These are phyloP conservation scores for Pythium biforme DNA, from an alignment of 352 stramenopile genomes.

Conservation along the genomic window DNA sequence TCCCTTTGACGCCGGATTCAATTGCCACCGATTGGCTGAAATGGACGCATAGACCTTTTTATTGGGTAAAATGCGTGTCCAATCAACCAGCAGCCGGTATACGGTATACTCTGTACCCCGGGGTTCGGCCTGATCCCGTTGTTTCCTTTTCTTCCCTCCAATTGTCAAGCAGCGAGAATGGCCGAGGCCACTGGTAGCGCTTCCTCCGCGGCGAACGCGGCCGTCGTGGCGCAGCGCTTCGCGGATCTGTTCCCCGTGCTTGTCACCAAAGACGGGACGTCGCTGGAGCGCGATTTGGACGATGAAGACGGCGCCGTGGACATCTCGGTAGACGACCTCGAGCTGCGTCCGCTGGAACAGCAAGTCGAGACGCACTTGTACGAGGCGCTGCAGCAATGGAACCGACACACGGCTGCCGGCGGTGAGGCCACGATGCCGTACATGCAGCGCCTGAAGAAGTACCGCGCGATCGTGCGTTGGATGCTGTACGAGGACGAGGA, in stretches of 20 bases:
- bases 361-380: conserved; percentile 58
- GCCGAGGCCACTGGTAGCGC: background rate
- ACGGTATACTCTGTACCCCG: too few relatives aligned
- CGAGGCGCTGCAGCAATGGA: conserved; percentile 59
- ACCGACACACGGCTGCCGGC: conserved; percentile 44
- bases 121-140: too few relatives aligned
- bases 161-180: background rate
- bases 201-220: background rate
- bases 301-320: conserved; percentile 29
- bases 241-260: conserved; percentile 61
- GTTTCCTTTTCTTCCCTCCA: background rate
- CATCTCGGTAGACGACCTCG: conserved; percentile 51
- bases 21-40: too few relatives aligned
- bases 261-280: conserved; percentile 10
- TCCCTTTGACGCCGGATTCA: too few relatives aligned
- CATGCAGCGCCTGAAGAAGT: conserved; percentile 53
- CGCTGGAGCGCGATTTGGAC: conserved; percentile 12
- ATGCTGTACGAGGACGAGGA: conserved; percentile 43
- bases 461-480: conserved; percentile 52
- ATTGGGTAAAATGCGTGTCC: too few relatives aligned
- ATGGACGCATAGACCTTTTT: too few relatives aligned
- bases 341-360: conserved; percentile 50
- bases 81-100: too few relatives aligned
- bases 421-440: conserved; percentile 55
- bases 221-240: conserved; percentile 11